Conservation (phyloP, 495 filamentous ascomycete genomes). For the Penicillium soppii region DNA sequence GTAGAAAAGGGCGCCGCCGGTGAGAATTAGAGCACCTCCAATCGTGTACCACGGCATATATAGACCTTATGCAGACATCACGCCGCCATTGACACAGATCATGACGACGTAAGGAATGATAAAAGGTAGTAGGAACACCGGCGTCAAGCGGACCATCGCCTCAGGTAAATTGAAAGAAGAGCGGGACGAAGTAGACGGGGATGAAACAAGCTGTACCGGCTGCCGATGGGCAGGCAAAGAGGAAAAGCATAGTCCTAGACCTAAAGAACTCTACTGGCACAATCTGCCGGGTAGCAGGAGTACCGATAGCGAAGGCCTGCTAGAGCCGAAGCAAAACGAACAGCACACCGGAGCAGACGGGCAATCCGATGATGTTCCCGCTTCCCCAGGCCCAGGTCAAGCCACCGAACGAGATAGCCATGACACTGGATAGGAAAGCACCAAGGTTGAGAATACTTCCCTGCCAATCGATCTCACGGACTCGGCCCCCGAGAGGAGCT, state of each 20-base stretch:
- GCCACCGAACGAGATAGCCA: constrained; percentile 59
- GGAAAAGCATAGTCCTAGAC: too few relatives aligned
- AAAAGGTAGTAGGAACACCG: constrained; percentile 59
- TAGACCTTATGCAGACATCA: constrained; percentile 49
- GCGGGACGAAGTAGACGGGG: constrained; percentile 40
- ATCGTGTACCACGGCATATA: constrained; percentile 61
- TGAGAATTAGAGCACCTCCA: constrained; percentile 44
- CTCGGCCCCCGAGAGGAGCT: constrained; percentile 30
- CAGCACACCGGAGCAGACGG: constrained; percentile 52
- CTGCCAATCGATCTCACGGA: constrained; percentile 36
- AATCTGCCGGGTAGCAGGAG: too few relatives aligned
- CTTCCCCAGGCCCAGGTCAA: constrained; percentile 51
- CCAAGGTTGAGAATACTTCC: constrained; percentile 38
- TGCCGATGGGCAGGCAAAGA: neutral
- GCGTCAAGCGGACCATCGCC: constrained; percentile 46
- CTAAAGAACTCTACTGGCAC: too few relatives aligned
- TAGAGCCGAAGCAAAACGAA: constrained; percentile 49
- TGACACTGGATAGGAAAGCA: constrained; percentile 39
- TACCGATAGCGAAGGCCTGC: constrained; percentile 43
- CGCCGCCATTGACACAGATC: constrained; percentile 47
- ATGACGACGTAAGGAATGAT: constrained; percentile 49
- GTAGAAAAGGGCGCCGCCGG: constrained; percentile 55
- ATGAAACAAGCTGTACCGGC: too few relatives aligned
- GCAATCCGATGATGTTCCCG: constrained; percentile 52
- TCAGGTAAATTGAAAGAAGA: constrained; percentile 61